A percentile compares a stretch with the other conserved stretches of the same genome.
phyloP scores from a whole-genome alignment of 2,329 filamentous ascomycete species.

The Colletotrichum sp. region DNA sequence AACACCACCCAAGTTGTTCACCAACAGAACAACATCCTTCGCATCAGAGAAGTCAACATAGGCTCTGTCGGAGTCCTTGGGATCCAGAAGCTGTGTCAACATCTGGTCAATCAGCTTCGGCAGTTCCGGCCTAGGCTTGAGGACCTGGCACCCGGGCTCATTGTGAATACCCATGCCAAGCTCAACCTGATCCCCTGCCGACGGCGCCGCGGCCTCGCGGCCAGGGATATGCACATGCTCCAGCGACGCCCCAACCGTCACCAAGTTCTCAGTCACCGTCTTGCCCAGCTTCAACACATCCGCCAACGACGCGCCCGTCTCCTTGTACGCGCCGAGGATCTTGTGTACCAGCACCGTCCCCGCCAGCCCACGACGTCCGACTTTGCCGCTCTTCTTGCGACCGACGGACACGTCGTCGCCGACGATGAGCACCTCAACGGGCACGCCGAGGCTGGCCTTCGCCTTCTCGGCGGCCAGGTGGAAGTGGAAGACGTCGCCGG shows the following conservation, averaged over 20 bases:
- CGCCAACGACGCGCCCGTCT: slow-evolving; percentile 28
- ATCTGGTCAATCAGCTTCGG: slow-evolving; percentile 61
- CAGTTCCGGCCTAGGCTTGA: slow-evolving; percentile 45
- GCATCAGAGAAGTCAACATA: slow-evolving; percentile 66
- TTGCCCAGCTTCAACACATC: slow-evolving; percentile 50
- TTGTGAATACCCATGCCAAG: slow-evolving; percentile 79
- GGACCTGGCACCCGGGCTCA: slow-evolving; percentile 59
- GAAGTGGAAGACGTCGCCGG: slow-evolving; percentile 65
- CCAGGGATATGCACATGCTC: slow-evolving; percentile 61
- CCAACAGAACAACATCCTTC: slow-evolving; percentile 62
- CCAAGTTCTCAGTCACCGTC: slow-evolving; percentile 50
- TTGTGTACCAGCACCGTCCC: slow-evolving; percentile 71
- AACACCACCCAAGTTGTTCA: slow-evolving; percentile 75
- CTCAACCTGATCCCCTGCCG: slow-evolving; percentile 61
- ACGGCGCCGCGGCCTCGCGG: slow-evolving; percentile 35
- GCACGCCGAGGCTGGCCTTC: slow-evolving; percentile 21
- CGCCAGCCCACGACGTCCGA: slow-evolving; percentile 69
- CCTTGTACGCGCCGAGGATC: slow-evolving; percentile 63
- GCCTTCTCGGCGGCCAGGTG: slow-evolving; percentile 32
- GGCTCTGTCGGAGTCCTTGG: slow-evolving; percentile 65
- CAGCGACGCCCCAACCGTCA: slow-evolving; percentile 56
- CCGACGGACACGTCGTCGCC: slow-evolving; percentile 72
- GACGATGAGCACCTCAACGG: slow-evolving; percentile 37
- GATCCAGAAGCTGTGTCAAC: slow-evolving; percentile 68
- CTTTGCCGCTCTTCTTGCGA: slow-evolving; percentile 64